Base-by-base conservation (phyloP, 108 stramenopile genomes). In the Cyclotella sp. region DNA sequence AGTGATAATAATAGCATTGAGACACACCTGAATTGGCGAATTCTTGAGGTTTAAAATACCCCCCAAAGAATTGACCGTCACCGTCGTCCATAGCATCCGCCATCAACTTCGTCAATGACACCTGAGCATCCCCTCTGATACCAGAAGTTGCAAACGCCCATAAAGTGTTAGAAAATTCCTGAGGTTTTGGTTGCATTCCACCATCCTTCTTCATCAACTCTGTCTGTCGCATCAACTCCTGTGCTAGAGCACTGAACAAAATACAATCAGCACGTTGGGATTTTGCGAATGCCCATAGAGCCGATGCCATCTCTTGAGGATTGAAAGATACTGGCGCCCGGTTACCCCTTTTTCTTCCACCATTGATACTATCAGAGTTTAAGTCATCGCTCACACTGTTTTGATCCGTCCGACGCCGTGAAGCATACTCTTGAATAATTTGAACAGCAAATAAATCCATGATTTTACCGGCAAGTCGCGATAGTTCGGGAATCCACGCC, bases 71-170 rank as follows among this genome's bases (percentile, higher is more conserved):
- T 40, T 65, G 69, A 27, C 84, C 84, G 8, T 79, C 68, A 12
- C 85, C 73, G 30, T 76, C 68, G 42, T 89, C 91, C 75, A 92
- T 63, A 22, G 86, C 42, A 68, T 87, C 70, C 3, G 90, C 89
- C 14, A 89, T 80, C 59, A 85, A 89, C 26, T 75, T 80, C 49
- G 88, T 66, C n/a, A 89, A 68, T 29, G 75, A 51, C 29, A 76
- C 81, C 46, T 81, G 84, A 30, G 74, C 42, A 0, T 78, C 67
- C 8, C 81, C 68, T 24, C 74, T 51, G 27, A 87, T 59, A 21
- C 84, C 87, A n/a, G 90, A 82, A 21, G 90, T 92, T 14, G 92
- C 94, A 51, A 90, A 78, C 18, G 90, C 91, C 94, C 91, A 92
- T 55, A 95, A 67, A 12, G 89, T 86, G 67, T 93, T 93, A 42